Percentiles rank a stretch among this genome's conserved stretches.
Conservation (phyloP, 768 basidiomycete genomes). For the Mycena polygramma region DNA sequence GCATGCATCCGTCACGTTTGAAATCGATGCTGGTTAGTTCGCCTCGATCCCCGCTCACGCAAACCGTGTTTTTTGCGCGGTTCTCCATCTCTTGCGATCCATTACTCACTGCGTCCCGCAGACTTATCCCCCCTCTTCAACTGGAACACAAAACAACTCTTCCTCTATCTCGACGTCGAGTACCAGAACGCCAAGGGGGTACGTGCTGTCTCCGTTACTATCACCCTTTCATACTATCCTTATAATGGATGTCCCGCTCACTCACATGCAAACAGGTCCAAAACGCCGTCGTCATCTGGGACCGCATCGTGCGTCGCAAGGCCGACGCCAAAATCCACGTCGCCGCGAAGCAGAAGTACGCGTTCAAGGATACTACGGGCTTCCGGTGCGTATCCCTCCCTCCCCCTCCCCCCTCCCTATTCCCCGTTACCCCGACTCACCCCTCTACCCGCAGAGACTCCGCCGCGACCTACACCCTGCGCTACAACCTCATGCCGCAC, state of each 20-base stretch:
- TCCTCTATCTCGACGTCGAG: slow-evolving; percentile 89
- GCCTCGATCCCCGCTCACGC: background rate
- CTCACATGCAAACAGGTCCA: slow-evolving; percentile 56
- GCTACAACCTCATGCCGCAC: slow-evolving; percentile 93
- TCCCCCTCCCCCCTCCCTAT: background rate
- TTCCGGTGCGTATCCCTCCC: slow-evolving; percentile 16
- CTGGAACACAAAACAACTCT: slow-evolving; percentile 98
- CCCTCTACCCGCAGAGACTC: slow-evolving; percentile 62
- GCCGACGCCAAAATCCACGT: slow-evolving; percentile 79
- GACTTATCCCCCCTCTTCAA: slow-evolving; percentile 89
- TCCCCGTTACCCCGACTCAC: background rate
- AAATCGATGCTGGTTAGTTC: slow-evolving; percentile 79
- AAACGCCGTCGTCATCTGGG: slow-evolving; percentile 92
- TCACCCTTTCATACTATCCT: slow-evolving; percentile 13
- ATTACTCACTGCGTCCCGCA: slow-evolving; percentile 44
- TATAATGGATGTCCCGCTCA: slow-evolving; percentile 35
- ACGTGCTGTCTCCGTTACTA: slow-evolving; percentile 51
- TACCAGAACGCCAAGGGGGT: slow-evolving; percentile 83
- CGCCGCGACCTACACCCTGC: slow-evolving; percentile 78
- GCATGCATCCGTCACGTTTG: slow-evolving; percentile 84
- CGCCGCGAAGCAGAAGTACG: slow-evolving; percentile 84
- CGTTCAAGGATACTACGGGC: slow-evolving; percentile 72
- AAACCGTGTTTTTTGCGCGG: slow-evolving; percentile 1
- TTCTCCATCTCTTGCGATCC: background rate
- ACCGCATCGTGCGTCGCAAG: slow-evolving; percentile 87